A percentile compares a stretch with the other conserved stretches of the same genome.
Conservation (phyloP, 2,329 filamentous ascomycete species). For the Fusarium chuoi region DNA sequence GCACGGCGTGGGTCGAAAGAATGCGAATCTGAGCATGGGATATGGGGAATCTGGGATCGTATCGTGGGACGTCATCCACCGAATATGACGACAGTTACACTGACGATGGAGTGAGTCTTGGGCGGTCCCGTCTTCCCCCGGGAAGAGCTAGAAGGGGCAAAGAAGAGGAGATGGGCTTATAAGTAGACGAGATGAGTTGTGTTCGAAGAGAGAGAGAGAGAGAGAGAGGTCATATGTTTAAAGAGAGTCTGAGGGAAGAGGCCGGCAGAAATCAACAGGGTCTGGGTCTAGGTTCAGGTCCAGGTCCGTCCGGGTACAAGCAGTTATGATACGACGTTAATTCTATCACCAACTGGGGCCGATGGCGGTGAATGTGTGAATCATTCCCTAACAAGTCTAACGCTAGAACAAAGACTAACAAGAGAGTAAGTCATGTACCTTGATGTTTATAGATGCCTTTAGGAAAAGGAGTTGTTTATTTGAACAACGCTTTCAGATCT, state of each 20-base stretch:
- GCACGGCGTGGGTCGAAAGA: conserved; percentile 36
- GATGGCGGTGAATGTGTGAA: conserved; percentile 45
- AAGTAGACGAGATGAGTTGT: neutral
- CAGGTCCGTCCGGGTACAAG: conserved; percentile 3
- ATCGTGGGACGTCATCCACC: conserved; percentile 44
- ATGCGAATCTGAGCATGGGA: conserved; percentile 18
- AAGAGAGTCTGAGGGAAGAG: neutral
- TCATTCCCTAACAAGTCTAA: conserved; percentile 28
- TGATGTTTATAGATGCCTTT: neutral
- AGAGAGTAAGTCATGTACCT: neutral
- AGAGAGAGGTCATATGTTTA: conserved; percentile 5
- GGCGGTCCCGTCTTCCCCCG: conserved; percentile 20
- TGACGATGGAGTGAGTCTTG: conserved; percentile 29
- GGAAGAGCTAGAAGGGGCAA: neutral
- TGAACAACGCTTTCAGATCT: neutral
- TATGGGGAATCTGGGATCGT: conserved; percentile 40
- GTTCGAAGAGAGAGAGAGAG: neutral
- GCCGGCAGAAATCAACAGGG: conserved; percentile 30
- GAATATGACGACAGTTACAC: conserved; percentile 39
- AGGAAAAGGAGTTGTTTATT: neutral
- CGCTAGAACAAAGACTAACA: conserved; percentile 13
- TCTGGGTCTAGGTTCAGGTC: conserved; percentile 28
- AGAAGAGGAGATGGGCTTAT: neutral
- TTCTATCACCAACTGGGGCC: conserved; percentile 34
- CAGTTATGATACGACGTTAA: conserved; percentile 42